Evolutionary conservation across 2,329 filamentous ascomycete genomes (phyloP).

Genomic region (Ophiostoma tasmaniense): DNA sequence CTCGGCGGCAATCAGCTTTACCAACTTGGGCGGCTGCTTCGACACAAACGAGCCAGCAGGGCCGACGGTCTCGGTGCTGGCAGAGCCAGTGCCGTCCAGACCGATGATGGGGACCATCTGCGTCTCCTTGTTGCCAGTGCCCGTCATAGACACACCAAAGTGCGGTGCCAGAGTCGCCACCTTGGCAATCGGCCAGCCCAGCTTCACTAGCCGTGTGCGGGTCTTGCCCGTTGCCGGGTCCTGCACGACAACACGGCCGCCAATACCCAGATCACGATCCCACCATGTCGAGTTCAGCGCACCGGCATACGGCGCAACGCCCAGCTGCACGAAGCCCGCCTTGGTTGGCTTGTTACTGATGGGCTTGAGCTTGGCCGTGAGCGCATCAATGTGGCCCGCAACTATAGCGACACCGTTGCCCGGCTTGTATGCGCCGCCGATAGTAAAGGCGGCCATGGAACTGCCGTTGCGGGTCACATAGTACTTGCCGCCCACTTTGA

Average conservation of each 20-base stretch:
- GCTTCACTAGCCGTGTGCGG: constrained; percentile 70
- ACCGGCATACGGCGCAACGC: constrained; percentile 87
- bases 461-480: constrained; percentile 31
- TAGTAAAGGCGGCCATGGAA: constrained; percentile 32
- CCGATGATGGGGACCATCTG: constrained; percentile 92
- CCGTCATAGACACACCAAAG: constrained; percentile 70
- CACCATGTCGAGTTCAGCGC: constrained; percentile 87
- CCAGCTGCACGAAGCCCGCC: constrained; percentile 80
- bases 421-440: constrained; percentile 29
- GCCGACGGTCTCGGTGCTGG: constrained; percentile 42
- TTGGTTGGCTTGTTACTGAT: constrained; percentile 76
- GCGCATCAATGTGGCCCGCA: constrained; percentile 84
- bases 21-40: constrained; percentile 77
- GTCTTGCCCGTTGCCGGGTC: constrained; percentile 68
- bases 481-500: constrained; percentile 57
- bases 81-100: constrained; percentile 61
- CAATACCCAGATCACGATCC: constrained; percentile 89
- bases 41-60: constrained; percentile 63
- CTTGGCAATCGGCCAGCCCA: constrained; percentile 86
- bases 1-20: constrained; percentile 70
- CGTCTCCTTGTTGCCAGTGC: constrained; percentile 72
- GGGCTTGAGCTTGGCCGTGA: constrained; percentile 87
- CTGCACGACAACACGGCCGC: constrained; percentile 77
- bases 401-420: constrained; percentile 40
- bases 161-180: constrained; percentile 90